Evolutionary conservation across 768 basidiomycete genomes (phyloP), one percentile per base, ranked within the genome.

Genomic region (Trametes villosa): DNA sequence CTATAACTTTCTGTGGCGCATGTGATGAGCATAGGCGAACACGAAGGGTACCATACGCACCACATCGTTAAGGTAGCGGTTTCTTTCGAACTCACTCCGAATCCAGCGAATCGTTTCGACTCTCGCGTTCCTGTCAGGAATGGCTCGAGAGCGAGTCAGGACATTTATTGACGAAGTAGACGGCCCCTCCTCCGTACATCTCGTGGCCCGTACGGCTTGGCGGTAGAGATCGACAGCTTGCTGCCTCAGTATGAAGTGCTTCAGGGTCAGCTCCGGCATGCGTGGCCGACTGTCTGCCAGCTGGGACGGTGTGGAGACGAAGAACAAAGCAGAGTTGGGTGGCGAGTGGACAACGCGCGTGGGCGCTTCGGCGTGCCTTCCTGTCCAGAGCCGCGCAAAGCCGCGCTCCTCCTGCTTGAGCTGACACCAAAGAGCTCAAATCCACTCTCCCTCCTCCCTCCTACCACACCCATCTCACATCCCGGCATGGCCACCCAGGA

Each of bases 201-300:
- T 79, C 9, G 88, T 85, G 13, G 88, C 85, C 50, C 90, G 85
- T 65, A 91, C 79, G n/a, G 84, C 82, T 53, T 78, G 72, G 57
- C 89, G 83, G 74, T 91, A 92, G 48, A 91, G 75, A 63, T 77
- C 71, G 45, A 92, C 68, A 20, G 81, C 85, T 68, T 81, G 76
- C 62, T 86, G 82, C 60, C 81, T 81, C 59, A 92, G 80, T 67
- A 93, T 82, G 69, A 92, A 92, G 74, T 92, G 89, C 74, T 81
- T 88, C 72, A 92, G 82, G 34, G 86, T 72, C 18, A 67, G 56
- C n/a, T 60, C 50, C 1, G 59, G 62, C 71, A 69, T 69, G 18
- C 27, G 4, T 38, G 36, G 6, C 15, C 36, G 36, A 15, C 36
- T 7, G n/a, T n/a, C n/a, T 38, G 13, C 15, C 13, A 4, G 4